Base-by-base conservation (phyloP, 1,284 basidiomycete species). In the Fomitopsis palustris region DNA sequence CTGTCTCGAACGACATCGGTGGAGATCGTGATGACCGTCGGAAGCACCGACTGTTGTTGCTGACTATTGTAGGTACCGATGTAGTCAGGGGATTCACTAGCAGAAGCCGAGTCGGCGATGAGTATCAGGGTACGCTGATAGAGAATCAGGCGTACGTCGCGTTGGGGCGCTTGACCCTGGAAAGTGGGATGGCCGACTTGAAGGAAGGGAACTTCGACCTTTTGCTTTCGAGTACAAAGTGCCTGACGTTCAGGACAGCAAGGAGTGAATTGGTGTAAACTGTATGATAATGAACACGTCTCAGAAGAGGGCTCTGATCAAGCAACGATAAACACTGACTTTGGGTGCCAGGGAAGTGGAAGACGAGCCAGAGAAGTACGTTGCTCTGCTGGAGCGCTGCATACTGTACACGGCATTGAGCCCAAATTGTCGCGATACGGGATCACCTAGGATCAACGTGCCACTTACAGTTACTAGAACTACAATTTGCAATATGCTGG, bases 201-300 rank as follows among this genome's bases (percentile, higher is more conserved):
- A 52, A n/a, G 10, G 31, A 33, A 29, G 49, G 33, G n/a, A 52
- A 52, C 27, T 52, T 52, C 19, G 31, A 33, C 7, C 49, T 31
- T 14, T 52, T 52, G 49, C 49, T 52, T 21, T 52, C 49, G 2
- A 52, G 49, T n/a, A 52, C 49, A 16, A 52, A 52, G 31, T 52
- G 49, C 49, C 49, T 52, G 49, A 37, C 49, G 49, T 52, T 52
- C 31, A 52, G 49, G n/a, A 52, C 49, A 33, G 49, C 49, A 27
- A 52, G 49, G 1, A 52, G n/a, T 19, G 49, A 52, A 31, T 52
- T 52, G 10, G 49, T 52, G 33, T 52, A 52, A 31, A 52, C 49
- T 47, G 27, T 25, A 21, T 52, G 49, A 8, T 7, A n/a, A 3
- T n/a, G 16, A 29, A 8, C 49, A 21, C 8, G 21, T 2, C n/a